phyloP scores from a whole-genome alignment of 2,329 filamentous ascomycete species.

The Aureobasidium sp. region DNA sequence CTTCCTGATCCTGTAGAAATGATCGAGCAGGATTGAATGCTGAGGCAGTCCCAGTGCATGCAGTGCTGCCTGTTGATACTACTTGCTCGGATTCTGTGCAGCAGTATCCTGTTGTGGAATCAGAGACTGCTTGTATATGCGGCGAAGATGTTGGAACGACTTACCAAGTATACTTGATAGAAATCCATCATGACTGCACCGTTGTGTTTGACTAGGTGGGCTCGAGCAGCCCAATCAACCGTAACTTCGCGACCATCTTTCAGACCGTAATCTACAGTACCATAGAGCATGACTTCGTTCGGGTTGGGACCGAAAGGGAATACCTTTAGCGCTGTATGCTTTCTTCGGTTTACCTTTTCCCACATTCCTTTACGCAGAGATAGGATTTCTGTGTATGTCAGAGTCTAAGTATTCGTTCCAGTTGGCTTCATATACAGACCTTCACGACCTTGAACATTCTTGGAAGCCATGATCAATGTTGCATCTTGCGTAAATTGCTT shows the following conservation, averaged over 20 bases:
- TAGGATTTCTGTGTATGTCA: slow-evolving; percentile 36
- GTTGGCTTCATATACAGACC: slow-evolving; percentile 25
- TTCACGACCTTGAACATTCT: slow-evolving; percentile 34
- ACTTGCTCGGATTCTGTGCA: slow-evolving; percentile 15
- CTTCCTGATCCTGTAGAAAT: not conserved
- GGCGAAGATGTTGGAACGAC: not conserved
- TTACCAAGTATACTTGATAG: slow-evolving; percentile 47
- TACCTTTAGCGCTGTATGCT: slow-evolving; percentile 39
- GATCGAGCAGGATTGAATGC: not conserved
- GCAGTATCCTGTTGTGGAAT: slow-evolving; percentile 13
- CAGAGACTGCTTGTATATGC: not conserved
- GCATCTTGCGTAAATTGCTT: slow-evolving; percentile 41
- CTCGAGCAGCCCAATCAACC: slow-evolving; percentile 48
- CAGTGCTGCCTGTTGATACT: not conserved
- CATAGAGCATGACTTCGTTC: slow-evolving; percentile 46
- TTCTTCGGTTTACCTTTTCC: slow-evolving; percentile 40
- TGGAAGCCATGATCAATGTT: slow-evolving; percentile 44
- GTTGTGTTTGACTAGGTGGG: slow-evolving; percentile 42
- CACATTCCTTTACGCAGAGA: slow-evolving; percentile 44
- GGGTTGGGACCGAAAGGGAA: slow-evolving; percentile 40
- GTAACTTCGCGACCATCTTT: slow-evolving; percentile 39
- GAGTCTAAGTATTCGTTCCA: not conserved
- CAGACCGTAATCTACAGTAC: slow-evolving; percentile 43
- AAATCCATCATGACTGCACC: slow-evolving; percentile 46
- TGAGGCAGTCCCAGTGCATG: not conserved